Evolutionary conservation across 495 filamentous ascomycete genomes (phyloP), one percentile per base, ranked within the genome.

Genomic region (Bombardia bombarda): DNA sequence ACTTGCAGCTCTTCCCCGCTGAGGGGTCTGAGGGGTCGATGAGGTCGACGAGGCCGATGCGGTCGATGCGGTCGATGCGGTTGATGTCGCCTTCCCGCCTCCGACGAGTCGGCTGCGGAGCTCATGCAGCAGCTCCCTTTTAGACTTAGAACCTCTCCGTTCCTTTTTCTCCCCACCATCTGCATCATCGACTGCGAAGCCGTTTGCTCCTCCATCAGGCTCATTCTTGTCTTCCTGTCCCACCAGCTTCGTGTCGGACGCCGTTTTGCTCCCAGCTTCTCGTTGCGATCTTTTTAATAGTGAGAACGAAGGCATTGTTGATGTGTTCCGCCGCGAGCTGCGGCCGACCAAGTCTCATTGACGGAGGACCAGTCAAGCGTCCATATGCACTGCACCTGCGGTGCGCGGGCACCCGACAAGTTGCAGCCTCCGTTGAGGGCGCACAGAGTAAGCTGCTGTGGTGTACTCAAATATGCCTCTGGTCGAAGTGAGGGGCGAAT

Each of bases 91-190:
- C n/a, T n/a, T n/a, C n/a, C n/a, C n/a, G n/a, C n/a, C 60, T 46
- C 56, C 44, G 38, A 53, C 32, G 41, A 59, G 22, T 49, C 60
- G 45, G 30, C 43, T 54, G 21, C 54, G 50, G 32, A 62, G 50
- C 17, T 51, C 58, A 20, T 64, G 52, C 28, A 70, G 57, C 45
- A 65, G 42, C 14, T 65, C 58, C 42, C 58, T 52, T 32, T 61
- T 64, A 13, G 61, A 59, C 34, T 61, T 64, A 13, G 61, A 59
- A 9, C 53, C 50, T 35, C 56, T 55, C 25, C 55, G 49, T 42
- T 57, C 55, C 26, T 54, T 53, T 43, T 41, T 61, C 38, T 59
- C 50, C 17, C 49, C 42, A 24, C 19, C 26, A 1, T 28, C 46
- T 12, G 28, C 21, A 16, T 3, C 32, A 18, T 26, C n/a, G 6